Evolutionary conservation across 2,329 filamentous ascomycete genomes (phyloP), one percentile per base, ranked within the genome.

Genomic region (Penicillium sp.): DNA sequence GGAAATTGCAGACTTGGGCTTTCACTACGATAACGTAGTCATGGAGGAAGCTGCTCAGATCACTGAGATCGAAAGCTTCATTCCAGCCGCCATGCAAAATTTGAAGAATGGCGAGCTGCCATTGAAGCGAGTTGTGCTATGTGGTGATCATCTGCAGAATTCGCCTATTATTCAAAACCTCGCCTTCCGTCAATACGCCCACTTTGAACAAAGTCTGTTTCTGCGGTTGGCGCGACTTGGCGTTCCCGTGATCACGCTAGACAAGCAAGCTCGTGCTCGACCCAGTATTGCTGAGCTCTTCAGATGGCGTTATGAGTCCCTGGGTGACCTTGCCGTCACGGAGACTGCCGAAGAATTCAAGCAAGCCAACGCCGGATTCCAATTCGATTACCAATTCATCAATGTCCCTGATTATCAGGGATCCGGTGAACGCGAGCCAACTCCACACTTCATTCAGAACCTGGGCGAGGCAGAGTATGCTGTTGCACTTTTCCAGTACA

Each of bases 41-140:
- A 96, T 98, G 87, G 93, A 98, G 73, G 93, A 98, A 76, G 91
- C 93, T 4, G 93, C 93, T 9, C 93, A 98, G 65, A 91, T 98
- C 63, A 98, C 91, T 0, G 93, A 98, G 68, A 87, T 96, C 39
- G 93, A 98, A 66, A 95, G 89, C 55, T 97, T 98, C 70, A 89
- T 98, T 54, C 93, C 93, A 0, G 76, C 95, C 45, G 87, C 90
- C n/a, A 78, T 98, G 69, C 94, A 98, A 65, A 88, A 87, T 54
- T 82, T 86, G 18, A 81, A 82, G 55, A 75, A 84, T 44, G 86
- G 86, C 32, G 78, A 88, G 61, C 78, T 88, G 57, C 82, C 84
- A 3, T 73, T 98, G 9, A 89, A 96, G 67, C 80, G 94, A 36
- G 84, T 98, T 5, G 88, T 98, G 3, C 78, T 98, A 3, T 94